Percentiles rank a stretch among this genome's conserved stretches.
These are phyloP conservation scores for Piloderma croceum DNA, from an alignment of 768 basidiomycete species.

Conservation along the genomic window DNA sequence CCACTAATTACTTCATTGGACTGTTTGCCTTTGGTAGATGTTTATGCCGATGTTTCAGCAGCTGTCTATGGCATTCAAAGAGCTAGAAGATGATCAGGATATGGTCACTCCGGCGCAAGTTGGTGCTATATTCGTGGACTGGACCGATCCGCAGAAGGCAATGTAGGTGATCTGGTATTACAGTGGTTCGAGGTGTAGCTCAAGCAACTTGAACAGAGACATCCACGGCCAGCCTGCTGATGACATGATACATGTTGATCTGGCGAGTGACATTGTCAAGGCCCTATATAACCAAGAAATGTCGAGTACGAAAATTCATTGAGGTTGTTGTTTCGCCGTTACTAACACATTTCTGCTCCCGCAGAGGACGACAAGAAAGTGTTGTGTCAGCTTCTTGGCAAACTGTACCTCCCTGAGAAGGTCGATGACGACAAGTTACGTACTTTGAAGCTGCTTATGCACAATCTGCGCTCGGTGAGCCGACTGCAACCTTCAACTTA, in stretches of 20 bases:
- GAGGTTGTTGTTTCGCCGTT: conserved; percentile 21
- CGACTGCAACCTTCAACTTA: conserved; percentile 7
- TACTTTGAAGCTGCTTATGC: conserved; percentile 54
- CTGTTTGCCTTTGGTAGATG: conserved; percentile 38
- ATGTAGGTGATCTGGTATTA: not conserved
- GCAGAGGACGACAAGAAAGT: conserved; percentile 59
- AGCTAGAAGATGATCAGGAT: conserved; percentile 65
- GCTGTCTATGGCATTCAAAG: conserved; percentile 50
- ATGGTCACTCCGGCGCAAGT: conserved; percentile 73
- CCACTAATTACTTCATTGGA: not conserved
- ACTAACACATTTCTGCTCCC: conserved; percentile 13
- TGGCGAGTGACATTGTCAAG: conserved; percentile 51
- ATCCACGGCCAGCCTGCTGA: conserved; percentile 11
- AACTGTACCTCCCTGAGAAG: conserved; percentile 64
- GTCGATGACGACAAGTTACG: conserved; percentile 67
- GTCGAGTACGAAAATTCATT: conserved; percentile 40
- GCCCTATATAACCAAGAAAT: conserved; percentile 44
- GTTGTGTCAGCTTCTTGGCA: conserved; percentile 56
- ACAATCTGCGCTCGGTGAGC: conserved; percentile 53
- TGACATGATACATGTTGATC: conserved; percentile 45
- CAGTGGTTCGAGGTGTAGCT: conserved; percentile 4
- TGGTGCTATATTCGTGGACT: conserved; percentile 76
- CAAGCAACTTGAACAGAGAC: conserved; percentile 7
- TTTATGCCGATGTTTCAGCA: conserved; percentile 65
- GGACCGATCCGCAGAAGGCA: conserved; percentile 61